A percentile compares a stretch with the other conserved stretches of the same genome.
phyloP scores from a whole-genome alignment of 176 grass and related monocot species.

The Cymbopogon citratus region DNA sequence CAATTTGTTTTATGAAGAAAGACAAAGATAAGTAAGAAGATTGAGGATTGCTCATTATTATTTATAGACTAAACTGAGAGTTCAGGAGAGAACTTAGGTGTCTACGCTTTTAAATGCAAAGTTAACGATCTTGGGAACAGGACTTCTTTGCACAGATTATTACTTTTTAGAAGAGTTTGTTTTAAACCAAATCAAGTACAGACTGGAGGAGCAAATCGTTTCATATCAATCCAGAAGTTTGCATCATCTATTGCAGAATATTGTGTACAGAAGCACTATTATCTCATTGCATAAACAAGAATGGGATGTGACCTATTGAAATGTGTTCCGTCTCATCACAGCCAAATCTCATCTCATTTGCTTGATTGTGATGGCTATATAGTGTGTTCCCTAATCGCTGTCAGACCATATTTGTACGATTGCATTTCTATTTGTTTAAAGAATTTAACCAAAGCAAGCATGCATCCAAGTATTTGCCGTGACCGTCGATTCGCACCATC shows the following conservation, averaged over 20 bases:
- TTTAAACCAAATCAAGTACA: background rate
- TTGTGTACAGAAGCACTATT: background rate
- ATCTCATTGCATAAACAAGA: background rate
- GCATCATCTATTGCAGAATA: background rate
- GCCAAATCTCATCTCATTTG: background rate
- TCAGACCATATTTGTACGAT: background rate
- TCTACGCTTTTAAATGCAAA: background rate
- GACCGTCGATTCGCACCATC: background rate
- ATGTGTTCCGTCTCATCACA: background rate
- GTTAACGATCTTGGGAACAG: background rate
- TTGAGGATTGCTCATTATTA: background rate
- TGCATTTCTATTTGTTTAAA: conserved; percentile 23
- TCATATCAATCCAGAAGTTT: background rate
- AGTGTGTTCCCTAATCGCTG: conserved; percentile 12
- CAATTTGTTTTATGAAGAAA: conserved; percentile 13
- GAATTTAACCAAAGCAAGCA: background rate
- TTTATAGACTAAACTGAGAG: background rate
- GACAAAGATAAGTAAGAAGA: background rate
- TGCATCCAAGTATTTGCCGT: background rate
- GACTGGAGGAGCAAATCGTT: background rate
- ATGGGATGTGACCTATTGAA: background rate
- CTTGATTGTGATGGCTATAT: background rate
- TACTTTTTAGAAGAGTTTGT: background rate
- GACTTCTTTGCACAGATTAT: background rate
- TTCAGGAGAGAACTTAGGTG: background rate